Evolutionary conservation across 176 grass and related monocot species (phyloP).

Genomic region (Musa troglodytarum): DNA sequence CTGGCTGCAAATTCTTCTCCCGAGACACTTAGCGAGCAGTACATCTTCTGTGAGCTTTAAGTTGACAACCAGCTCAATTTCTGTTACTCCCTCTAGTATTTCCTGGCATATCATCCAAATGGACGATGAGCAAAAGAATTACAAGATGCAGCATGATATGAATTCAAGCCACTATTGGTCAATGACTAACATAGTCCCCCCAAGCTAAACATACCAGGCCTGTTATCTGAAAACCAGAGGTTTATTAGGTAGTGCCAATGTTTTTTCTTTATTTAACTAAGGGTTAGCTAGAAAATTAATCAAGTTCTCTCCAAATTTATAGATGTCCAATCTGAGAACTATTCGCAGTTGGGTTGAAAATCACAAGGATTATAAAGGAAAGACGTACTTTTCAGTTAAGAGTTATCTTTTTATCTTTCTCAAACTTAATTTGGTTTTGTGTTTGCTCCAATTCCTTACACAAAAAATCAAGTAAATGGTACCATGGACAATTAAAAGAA

Average conservation of each 20-base stretch:
- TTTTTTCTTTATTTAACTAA: too few relatives aligned
- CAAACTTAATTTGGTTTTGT: too few relatives aligned
- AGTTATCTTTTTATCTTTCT: too few relatives aligned
- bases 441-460: too few relatives aligned
- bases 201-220: neutral
- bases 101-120: constrained; percentile 37
- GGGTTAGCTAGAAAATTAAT: too few relatives aligned
- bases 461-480: too few relatives aligned
- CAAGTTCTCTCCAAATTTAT: too few relatives aligned
- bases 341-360: neutral
- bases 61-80: constrained; percentile 89
- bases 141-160: neutral
- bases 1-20: constrained; percentile 85
- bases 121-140: neutral
- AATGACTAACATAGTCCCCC: neutral
- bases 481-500: too few relatives aligned
- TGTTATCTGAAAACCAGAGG: neutral
- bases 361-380: neutral
- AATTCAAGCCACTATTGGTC: neutral
- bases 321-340: too few relatives aligned
- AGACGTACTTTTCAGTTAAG: too few relatives aligned
- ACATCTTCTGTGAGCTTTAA: constrained; percentile 76
- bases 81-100: constrained; percentile 83
- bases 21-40: constrained; percentile 73
- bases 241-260: neutral